Evolutionary conservation across 495 filamentous ascomycete genomes (phyloP).

Genomic region (Aspergillus bridgeri): DNA sequence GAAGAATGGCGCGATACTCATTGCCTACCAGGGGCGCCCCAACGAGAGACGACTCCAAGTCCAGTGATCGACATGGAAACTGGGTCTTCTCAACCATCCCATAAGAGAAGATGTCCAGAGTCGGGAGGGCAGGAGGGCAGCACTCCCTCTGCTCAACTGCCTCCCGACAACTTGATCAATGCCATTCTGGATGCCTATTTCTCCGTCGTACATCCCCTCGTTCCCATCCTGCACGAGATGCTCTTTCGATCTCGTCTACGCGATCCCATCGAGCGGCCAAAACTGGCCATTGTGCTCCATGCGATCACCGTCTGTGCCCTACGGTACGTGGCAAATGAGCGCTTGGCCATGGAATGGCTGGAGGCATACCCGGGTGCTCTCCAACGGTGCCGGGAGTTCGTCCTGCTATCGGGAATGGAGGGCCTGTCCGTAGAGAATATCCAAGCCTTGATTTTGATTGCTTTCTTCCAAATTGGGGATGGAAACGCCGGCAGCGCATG

Average conservation of each 20-base stretch:
- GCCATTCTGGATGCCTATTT: constrained; percentile 30
- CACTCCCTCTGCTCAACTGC: constrained; percentile 7
- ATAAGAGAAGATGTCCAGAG: too few relatives aligned
- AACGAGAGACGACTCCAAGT: too few relatives aligned
- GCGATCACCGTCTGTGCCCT: too few relatives aligned
- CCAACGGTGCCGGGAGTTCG: too few relatives aligned
- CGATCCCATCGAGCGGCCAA: constrained; percentile 12
- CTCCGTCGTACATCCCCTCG: constrained; percentile 34
- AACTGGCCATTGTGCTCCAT: constrained; percentile 28
- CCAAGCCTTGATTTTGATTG: constrained; percentile 34
- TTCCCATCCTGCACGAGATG: constrained; percentile 34
- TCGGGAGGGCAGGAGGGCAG: too few relatives aligned
- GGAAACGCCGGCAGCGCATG: constrained; percentile 26
- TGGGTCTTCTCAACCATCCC: constrained; percentile 10
- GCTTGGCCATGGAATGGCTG: too few relatives aligned
- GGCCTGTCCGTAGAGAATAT: constrained; percentile 34
- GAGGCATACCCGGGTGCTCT: too few relatives aligned
- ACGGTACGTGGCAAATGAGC: too few relatives aligned
- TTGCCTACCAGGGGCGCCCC: too few relatives aligned
- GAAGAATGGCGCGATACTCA: too few relatives aligned
- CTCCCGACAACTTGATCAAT: constrained; percentile 18
- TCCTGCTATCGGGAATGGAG: too few relatives aligned
- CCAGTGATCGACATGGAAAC: constrained; percentile 22
- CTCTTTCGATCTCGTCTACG: constrained; percentile 23
- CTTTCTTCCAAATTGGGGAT: constrained; percentile 30